Conservation (phyloP, 306 rosid species). For the Lotus japonicus region DNA sequence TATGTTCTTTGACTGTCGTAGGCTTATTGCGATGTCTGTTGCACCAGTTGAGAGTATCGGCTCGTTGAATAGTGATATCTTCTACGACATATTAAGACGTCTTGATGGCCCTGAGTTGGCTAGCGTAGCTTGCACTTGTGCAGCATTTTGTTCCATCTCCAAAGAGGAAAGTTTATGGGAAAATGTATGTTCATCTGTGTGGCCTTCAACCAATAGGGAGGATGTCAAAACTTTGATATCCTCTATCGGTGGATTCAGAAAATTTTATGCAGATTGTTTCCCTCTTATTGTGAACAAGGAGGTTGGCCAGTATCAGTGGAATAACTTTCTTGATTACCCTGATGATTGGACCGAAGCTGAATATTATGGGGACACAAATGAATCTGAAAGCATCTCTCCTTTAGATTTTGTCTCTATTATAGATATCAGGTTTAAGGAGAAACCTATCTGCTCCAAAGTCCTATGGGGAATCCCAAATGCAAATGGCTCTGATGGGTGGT, state of each 20-base stretch:
- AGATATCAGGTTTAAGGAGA: slow-evolving; percentile 66
- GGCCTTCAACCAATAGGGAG: slow-evolving; percentile 86
- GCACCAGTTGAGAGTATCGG: slow-evolving; percentile 48
- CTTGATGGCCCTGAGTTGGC: slow-evolving; percentile 84
- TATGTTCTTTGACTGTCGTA: slow-evolving; percentile 30
- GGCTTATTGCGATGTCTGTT: slow-evolving; percentile 33
- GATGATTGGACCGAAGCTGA: slow-evolving; percentile 91
- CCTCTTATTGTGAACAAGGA: slow-evolving; percentile 79
- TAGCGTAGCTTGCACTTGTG: slow-evolving; percentile 79
- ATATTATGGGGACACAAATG: slow-evolving; percentile 66
- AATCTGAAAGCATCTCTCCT: slow-evolving; percentile 46
- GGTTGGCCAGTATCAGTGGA: slow-evolving; percentile 45
- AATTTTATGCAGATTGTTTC: slow-evolving; percentile 84
- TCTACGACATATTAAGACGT: slow-evolving; percentile 71
- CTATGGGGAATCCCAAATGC: slow-evolving; percentile 87
- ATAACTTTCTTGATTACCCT: slow-evolving; percentile 49
- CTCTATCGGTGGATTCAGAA: slow-evolving; percentile 77
- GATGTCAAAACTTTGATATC: slow-evolving; percentile 70
- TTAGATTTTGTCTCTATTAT: slow-evolving; percentile 80
- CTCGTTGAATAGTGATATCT: slow-evolving; percentile 69
- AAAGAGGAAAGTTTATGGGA: slow-evolving; percentile 90
- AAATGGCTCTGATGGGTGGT: slow-evolving; percentile 61
- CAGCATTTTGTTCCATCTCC: slow-evolving; percentile 67
- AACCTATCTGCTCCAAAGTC: slow-evolving; percentile 74
- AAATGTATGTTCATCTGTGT: slow-evolving; percentile 71